Evolutionary conservation across 495 filamentous ascomycete species (phyloP).

Genomic region (Cercophora samala): DNA sequence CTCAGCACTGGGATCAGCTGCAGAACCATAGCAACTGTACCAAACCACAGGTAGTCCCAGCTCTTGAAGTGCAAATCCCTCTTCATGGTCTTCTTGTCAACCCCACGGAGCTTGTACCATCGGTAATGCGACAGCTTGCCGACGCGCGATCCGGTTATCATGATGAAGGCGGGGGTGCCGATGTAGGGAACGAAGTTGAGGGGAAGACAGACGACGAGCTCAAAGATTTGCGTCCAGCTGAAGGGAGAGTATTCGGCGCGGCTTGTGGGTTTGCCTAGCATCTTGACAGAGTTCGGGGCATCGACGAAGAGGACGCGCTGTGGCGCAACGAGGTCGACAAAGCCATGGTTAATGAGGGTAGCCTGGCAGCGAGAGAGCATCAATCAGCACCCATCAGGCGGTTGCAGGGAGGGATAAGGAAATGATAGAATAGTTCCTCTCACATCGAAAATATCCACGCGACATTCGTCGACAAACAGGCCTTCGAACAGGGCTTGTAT

Average conservation of each 20-base stretch:
- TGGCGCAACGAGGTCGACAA: slow-evolving; percentile 59
- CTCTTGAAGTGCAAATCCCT: slow-evolving; percentile 60
- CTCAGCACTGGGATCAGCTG: slow-evolving; percentile 79
- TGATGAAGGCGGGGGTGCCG: slow-evolving; percentile 74
- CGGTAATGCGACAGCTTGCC: slow-evolving; percentile 58
- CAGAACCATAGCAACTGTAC: slow-evolving; percentile 52
- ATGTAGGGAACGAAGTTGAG: slow-evolving; percentile 87
- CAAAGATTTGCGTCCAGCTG: slow-evolving; percentile 71
- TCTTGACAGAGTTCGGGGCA: slow-evolving; percentile 59
- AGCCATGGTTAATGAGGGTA: slow-evolving; percentile 48
- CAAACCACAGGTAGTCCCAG: slow-evolving; percentile 66
- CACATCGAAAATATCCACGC: slow-evolving; percentile 92
- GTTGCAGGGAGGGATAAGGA: slow-evolving; percentile 21
- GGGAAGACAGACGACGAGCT: slow-evolving; percentile 75
- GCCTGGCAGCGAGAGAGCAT: slow-evolving; percentile 30
- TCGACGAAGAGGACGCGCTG: slow-evolving; percentile 66
- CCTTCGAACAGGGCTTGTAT: slow-evolving; percentile 74
- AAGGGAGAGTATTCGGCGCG: slow-evolving; percentile 65
- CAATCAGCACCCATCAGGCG: slow-evolving; percentile 1
- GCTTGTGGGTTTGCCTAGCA: slow-evolving; percentile 69
- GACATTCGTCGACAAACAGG: slow-evolving; percentile 75
- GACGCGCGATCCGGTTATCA: slow-evolving; percentile 60
- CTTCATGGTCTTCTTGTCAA: slow-evolving; percentile 60
- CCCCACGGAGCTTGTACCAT: slow-evolving; percentile 81
- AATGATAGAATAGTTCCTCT: slow-evolving; percentile 27